phyloP scores from a whole-genome alignment of 441 rosid species.

The Eruca vesicaria region DNA sequence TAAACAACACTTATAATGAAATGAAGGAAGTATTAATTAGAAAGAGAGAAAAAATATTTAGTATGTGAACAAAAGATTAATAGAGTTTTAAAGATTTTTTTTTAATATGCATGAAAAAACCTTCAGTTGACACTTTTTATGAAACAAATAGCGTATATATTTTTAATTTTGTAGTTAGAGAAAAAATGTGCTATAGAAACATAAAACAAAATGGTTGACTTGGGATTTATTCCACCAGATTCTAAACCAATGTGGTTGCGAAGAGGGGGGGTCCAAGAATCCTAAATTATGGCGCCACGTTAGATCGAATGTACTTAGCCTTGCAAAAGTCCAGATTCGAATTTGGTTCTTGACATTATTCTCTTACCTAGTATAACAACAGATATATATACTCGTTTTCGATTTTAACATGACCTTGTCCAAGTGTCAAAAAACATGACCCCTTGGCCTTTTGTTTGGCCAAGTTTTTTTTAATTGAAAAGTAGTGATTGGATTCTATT shows the following conservation, averaged over 20 bases:
- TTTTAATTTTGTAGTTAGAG: too few species aligned
- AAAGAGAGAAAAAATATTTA: too few species aligned
- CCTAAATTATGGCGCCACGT: neutral
- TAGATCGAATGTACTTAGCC: constrained; percentile 5
- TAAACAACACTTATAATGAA: too few species aligned
- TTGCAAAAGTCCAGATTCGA: constrained; percentile 5
- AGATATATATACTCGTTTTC: neutral
- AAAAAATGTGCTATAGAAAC: neutral
- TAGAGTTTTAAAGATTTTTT: too few species aligned
- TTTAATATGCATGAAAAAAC: too few species aligned
- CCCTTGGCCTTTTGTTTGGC: constrained; percentile 1
- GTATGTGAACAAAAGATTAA: too few species aligned
- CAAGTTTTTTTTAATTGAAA: too few species aligned
- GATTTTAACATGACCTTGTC: neutral
- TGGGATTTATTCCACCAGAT: neutral
- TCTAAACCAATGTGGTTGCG: neutral
- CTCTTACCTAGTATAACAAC: neutral
- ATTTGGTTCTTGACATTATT: neutral
- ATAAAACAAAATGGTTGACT: neutral
- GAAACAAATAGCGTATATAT: too few species aligned
- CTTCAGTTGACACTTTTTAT: too few species aligned
- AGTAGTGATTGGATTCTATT: too few species aligned
- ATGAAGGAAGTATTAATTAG: too few species aligned
- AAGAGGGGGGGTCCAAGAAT: neutral
- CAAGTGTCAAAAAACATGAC: too few species aligned